Evolutionary conservation across 1,284 basidiomycete species (phyloP).

Genomic region (Leccinum olivaceoglutinosum): DNA sequence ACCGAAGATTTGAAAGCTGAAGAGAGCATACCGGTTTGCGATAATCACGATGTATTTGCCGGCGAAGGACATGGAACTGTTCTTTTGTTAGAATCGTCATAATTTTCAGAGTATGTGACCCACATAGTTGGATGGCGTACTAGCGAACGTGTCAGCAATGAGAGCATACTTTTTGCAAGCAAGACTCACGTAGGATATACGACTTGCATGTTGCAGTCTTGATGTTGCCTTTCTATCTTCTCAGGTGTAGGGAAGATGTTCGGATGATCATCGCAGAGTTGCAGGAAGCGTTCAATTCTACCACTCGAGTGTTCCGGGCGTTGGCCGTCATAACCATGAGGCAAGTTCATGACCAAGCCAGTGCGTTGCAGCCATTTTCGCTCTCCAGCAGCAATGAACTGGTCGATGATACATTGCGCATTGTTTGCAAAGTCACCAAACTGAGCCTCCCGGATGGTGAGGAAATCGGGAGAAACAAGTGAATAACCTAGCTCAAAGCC

Average conservation of each 20-base stretch:
- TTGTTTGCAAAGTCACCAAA: constrained; percentile 99
- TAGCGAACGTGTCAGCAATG: constrained; percentile 27
- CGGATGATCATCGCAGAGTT: constrained; percentile 97
- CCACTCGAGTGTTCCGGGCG: constrained; percentile 98
- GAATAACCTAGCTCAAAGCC: constrained; percentile 99
- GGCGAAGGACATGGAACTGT: constrained; percentile 90
- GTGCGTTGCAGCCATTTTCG: constrained; percentile 97
- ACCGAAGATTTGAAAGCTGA: neutral
- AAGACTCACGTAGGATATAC: constrained; percentile 84
- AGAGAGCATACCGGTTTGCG: constrained; percentile 72
- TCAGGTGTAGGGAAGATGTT: constrained; percentile 84
- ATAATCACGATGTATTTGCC: constrained; percentile 95
- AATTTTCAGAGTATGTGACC: neutral
- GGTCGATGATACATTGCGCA: constrained; percentile 97
- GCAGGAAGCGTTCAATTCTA: constrained; percentile 93
- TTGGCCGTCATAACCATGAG: constrained; percentile 98
- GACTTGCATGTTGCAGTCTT: constrained; percentile 99
- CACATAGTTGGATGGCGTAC: constrained; percentile 88
- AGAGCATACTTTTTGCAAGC: neutral
- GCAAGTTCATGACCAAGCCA: constrained; percentile 88
- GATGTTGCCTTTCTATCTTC: constrained; percentile 92
- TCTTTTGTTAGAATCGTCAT: constrained; percentile 4
- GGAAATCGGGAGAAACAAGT: constrained; percentile 88
- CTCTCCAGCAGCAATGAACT: constrained; percentile 97
- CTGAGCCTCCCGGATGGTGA: constrained; percentile 99